Conservation (phyloP, 2,329 filamentous ascomycete species). For the Fusarium sp. region DNA sequence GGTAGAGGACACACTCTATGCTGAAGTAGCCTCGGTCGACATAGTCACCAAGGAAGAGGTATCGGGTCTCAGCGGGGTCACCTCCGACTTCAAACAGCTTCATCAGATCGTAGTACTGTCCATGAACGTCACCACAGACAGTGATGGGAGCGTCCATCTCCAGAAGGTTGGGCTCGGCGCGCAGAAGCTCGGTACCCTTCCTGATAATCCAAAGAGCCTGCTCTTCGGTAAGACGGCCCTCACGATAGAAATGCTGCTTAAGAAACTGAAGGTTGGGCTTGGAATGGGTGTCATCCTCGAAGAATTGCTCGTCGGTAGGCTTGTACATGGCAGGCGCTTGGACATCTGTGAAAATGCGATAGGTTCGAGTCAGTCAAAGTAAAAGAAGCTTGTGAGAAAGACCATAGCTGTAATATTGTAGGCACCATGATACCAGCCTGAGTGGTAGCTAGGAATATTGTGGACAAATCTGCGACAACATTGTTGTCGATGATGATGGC, state of each 20-base stretch:
- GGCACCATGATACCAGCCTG: neutral
- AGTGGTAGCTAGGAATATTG: neutral
- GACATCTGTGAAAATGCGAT: slow-evolving; percentile 72
- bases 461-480: slow-evolving; percentile 25
- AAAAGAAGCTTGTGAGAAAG: neutral
- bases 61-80: slow-evolving; percentile 94
- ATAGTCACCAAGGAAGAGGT: slow-evolving; percentile 97
- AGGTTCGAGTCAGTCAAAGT: slow-evolving; percentile 30
- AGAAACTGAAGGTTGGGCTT: slow-evolving; percentile 95
- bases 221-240: slow-evolving; percentile 95
- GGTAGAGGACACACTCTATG: slow-evolving; percentile 97
- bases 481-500: slow-evolving; percentile 27
- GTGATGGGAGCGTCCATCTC: slow-evolving; percentile 99
- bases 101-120: slow-evolving; percentile 99
- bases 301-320: slow-evolving; percentile 94
- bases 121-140: slow-evolving; percentile 97
- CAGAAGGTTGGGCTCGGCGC: slow-evolving; percentile 90
- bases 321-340: slow-evolving; percentile 95
- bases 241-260: slow-evolving; percentile 98
- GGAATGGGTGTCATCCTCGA: slow-evolving; percentile 81
- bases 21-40: slow-evolving; percentile 99
- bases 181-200: slow-evolving; percentile 86
- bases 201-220: slow-evolving; percentile 96
- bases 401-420: neutral
- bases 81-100: slow-evolving; percentile 99